These are phyloP conservation scores for Artemisia argyi DNA, from an alignment of 129 eudicot species.

Conservation along the genomic window DNA sequence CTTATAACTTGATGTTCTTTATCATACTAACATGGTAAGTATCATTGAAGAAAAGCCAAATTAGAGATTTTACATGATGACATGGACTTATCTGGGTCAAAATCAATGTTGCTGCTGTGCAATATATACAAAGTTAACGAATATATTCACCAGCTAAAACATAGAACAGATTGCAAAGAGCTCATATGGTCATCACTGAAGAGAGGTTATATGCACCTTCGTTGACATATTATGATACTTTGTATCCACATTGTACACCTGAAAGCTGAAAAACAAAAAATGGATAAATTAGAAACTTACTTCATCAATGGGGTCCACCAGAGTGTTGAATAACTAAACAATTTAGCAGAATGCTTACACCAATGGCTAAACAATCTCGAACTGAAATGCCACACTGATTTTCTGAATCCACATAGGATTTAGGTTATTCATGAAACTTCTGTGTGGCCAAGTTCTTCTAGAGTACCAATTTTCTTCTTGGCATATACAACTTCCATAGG, in stretches of 20 bases:
- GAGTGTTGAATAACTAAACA: constrained; percentile 14
- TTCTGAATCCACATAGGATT: constrained; percentile 86
- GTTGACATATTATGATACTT: constrained; percentile 70
- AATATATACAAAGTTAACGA: constrained; percentile 15
- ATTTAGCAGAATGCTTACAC: constrained; percentile 49
- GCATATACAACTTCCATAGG: constrained; percentile 80
- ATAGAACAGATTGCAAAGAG: constrained; percentile 18
- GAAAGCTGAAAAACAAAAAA: constrained; percentile 64
- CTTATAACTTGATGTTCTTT: no score
- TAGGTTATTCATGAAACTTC: constrained; percentile 92
- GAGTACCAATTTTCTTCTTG: constrained; percentile 63
- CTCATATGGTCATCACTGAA: not conserved
- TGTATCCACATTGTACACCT: constrained; percentile 87
- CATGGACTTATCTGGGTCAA: no score
- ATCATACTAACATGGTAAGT: no score
- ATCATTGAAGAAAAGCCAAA: no score
- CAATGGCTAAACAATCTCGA: constrained; percentile 83
- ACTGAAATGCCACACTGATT: constrained; percentile 68
- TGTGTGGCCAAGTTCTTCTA: constrained; percentile 91
- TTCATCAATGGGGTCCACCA: constrained; percentile 3
- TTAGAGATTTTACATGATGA: no score
- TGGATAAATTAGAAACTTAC: constrained; percentile 3
- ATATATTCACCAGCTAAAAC: not conserved
- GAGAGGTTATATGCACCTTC: constrained; percentile 54
- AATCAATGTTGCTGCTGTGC: no score